Percentiles rank a stretch among this genome's conserved stretches.
Evolutionary conservation across 352 stramenopile genomes (phyloP).

Genomic region (Phytophthora hybrid): DNA sequence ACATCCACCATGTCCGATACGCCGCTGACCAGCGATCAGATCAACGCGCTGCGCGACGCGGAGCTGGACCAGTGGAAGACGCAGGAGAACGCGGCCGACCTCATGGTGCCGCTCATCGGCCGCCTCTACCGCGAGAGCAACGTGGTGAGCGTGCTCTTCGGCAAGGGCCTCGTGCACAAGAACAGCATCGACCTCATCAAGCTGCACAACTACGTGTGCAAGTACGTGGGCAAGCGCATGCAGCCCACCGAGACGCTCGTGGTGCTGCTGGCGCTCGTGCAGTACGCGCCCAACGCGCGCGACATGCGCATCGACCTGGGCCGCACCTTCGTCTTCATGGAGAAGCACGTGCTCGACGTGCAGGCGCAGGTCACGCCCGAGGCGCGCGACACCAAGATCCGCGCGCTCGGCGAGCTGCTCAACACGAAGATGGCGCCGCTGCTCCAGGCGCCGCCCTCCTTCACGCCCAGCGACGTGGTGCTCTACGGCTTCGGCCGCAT

Average conservation of each 20-base stretch:
- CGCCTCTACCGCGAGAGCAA: conserved; percentile 87
- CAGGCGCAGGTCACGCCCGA: conserved; percentile 45
- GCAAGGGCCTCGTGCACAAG: conserved; percentile 87
- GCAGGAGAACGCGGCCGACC: conserved; percentile 83
- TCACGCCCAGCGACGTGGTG: conserved; percentile 82
- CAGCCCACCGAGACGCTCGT: conserved; percentile 77
- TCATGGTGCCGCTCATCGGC: conserved; percentile 87
- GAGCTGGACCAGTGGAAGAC: conserved; percentile 83
- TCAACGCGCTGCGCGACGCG: conserved; percentile 60
- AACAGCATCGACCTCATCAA: conserved; percentile 89
- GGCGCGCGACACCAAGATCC: conserved; percentile 53
- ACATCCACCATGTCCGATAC: conserved; percentile 42
- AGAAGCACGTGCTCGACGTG: conserved; percentile 62
- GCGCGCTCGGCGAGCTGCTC: conserved; percentile 58
- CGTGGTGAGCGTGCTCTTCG: conserved; percentile 85
- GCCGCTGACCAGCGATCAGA: conserved; percentile 51
- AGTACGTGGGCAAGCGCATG: conserved; percentile 87
- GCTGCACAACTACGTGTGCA: conserved; percentile 84
- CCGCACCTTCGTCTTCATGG: conserved; percentile 75
- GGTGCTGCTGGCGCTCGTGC: conserved; percentile 69
- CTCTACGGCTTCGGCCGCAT: conserved; percentile 92
- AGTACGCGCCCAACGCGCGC: conserved; percentile 63
- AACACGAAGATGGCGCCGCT: conserved; percentile 71
- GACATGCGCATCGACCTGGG: conserved; percentile 85
- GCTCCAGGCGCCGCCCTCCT: conserved; percentile 33